Conservation (phyloP, 768 basidiomycete species). For the Pholiota microspora region DNA sequence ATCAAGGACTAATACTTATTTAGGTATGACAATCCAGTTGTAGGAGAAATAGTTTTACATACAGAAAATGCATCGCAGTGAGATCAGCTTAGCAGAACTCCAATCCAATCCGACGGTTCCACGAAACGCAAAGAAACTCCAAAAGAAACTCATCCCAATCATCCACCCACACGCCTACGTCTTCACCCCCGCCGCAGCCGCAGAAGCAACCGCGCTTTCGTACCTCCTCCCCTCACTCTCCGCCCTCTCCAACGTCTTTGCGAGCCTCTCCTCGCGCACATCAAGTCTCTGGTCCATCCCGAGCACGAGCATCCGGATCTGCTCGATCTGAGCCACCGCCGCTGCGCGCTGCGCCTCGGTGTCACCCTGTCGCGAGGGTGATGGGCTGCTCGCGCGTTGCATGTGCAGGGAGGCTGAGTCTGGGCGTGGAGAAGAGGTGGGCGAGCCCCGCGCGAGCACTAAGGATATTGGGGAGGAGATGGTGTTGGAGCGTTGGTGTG, state of each 20-base stretch:
- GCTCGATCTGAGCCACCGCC: constrained; percentile 61
- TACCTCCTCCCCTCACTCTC: constrained; percentile 56
- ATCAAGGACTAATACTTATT: too few species aligned
- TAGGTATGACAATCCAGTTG: too few species aligned
- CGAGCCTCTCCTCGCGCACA: constrained; percentile 57
- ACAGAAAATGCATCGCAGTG: too few species aligned
- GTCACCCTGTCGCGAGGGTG: constrained; percentile 3
- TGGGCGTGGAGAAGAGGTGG: constrained; percentile 19
- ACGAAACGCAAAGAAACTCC: too few species aligned
- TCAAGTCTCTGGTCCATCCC: constrained; percentile 77
- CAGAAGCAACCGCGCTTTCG: constrained; percentile 28
- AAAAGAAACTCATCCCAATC: too few species aligned
- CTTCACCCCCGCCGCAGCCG: neutral
- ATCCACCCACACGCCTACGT: neutral
- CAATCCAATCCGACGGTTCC: too few species aligned
- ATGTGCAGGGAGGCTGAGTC: constrained; percentile 5
- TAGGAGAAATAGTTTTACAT: too few species aligned
- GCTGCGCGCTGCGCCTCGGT: constrained; percentile 30
- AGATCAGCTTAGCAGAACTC: too few species aligned
- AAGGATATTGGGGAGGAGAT: constrained; percentile 24
- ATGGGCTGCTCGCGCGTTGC: constrained; percentile 3
- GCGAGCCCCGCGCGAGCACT: constrained; percentile 14
- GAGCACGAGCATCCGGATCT: constrained; percentile 63
- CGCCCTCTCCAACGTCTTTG: constrained; percentile 58
- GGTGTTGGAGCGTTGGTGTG: constrained; percentile 33